These are phyloP conservation scores for Tylopilus plumbeoviolaceoides DNA, from an alignment of 768 basidiomycete genomes.

Conservation along the genomic window DNA sequence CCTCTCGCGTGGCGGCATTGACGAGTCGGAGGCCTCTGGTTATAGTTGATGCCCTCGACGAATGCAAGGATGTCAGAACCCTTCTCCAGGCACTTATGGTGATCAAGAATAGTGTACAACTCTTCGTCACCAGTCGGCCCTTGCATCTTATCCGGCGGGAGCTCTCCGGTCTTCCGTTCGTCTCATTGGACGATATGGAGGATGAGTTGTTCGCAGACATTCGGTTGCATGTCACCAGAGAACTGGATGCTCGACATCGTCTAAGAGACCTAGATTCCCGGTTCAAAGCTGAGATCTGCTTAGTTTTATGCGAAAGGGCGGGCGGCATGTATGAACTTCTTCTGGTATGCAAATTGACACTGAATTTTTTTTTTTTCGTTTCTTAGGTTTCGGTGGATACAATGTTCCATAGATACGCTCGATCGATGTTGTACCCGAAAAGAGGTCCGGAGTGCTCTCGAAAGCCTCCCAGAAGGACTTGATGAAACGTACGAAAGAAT, in stretches of 20 bases:
- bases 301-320: no score
- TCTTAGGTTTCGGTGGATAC: no score
- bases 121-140: slow-evolving; percentile 1
- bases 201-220: background rate
- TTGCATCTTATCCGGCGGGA: background rate
- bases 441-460: no score
- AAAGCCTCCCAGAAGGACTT: no score
- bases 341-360: no score
- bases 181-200: background rate
- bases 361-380: no score
- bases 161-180: background rate
- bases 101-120: background rate
- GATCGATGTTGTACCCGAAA: no score
- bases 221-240: background rate
- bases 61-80: background rate
- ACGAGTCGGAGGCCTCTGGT: background rate
- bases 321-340: no score
- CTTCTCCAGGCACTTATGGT: background rate
- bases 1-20: background rate
- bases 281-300: no score
- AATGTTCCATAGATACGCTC: no score
- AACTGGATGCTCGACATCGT: background rate
- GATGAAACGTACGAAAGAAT: no score
- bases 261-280: background rate
- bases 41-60: slow-evolving; percentile 3